A percentile compares a stretch with the other conserved stretches of the same genome.
Evolutionary conservation across 1,139 yeast species (phyloP).

Genomic region (Magnusiomyces tetraspermus): DNA sequence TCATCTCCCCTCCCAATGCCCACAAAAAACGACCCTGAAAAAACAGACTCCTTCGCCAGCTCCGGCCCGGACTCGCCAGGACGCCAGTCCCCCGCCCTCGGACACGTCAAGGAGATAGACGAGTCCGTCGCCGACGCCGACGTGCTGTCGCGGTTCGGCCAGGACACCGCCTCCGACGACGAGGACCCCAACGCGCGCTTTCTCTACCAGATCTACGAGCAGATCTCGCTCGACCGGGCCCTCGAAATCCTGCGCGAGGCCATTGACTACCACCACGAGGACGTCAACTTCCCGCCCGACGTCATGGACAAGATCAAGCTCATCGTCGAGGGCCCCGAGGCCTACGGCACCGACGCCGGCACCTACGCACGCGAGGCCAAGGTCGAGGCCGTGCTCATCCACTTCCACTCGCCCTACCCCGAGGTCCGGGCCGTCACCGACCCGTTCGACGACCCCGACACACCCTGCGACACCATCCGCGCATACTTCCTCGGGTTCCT

Average conservation of each 20-base stretch:
- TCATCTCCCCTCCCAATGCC: too few species aligned
- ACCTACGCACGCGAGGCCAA: constrained; percentile 28
- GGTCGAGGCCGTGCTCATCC: constrained; percentile 39
- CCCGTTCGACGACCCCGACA: constrained; percentile 38
- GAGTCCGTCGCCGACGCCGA: background rate
- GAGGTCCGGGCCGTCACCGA: constrained; percentile 43
- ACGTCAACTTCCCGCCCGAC: constrained; percentile 41
- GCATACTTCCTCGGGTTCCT: constrained; percentile 45
- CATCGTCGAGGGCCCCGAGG: constrained; percentile 22
- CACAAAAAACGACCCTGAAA: too few species aligned
- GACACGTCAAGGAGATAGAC: background rate
- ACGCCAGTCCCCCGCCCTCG: too few species aligned
- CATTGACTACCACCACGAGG: constrained; percentile 38
- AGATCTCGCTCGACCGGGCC: constrained; percentile 36
- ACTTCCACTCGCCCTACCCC: constrained; percentile 40
- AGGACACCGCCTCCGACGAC: constrained; percentile 10
- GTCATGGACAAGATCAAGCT: constrained; percentile 30
- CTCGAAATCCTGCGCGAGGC: constrained; percentile 36
- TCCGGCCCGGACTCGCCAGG: too few species aligned
- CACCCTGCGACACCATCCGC: constrained; percentile 42
- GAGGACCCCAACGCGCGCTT: constrained; percentile 21
- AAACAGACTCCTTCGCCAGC: too few species aligned
- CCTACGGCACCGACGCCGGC: constrained; percentile 13
- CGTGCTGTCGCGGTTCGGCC: constrained; percentile 10
- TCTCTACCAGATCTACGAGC: constrained; percentile 36